Evolutionary conservation across 805 yeast genomes (phyloP).

Genomic region (Wickerhamiella allomyrinae): DNA sequence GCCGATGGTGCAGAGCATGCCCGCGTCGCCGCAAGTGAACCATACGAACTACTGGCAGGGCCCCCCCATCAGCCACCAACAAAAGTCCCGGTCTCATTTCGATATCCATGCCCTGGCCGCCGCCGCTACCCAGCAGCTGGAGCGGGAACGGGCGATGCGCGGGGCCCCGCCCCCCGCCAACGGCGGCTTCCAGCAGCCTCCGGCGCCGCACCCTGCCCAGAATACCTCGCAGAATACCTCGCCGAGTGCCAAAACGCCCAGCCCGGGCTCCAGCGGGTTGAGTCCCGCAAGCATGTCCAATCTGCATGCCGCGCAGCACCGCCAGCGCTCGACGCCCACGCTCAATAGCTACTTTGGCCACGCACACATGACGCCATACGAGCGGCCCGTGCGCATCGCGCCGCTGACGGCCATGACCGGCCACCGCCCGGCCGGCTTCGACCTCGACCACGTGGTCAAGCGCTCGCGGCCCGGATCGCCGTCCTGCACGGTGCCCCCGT

Average conservation of each 20-base stretch:
- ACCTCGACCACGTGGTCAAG: constrained; percentile 22
- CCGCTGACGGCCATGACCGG: constrained; percentile 19
- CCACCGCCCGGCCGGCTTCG: constrained; percentile 15
- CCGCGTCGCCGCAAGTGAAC: constrained; percentile 10
- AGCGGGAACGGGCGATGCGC: constrained; percentile 22
- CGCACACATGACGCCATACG: constrained; percentile 18
- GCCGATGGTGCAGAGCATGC: constrained; percentile 8
- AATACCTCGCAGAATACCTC: neutral
- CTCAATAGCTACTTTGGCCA: constrained; percentile 13
- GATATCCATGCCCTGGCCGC: constrained; percentile 32
- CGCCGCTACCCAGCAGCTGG: constrained; percentile 33
- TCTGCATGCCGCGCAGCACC: constrained; percentile 9
- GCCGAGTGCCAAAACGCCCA: neutral
- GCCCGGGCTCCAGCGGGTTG: no score
- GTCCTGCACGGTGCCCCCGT: constrained; percentile 29
- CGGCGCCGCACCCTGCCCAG: neutral
- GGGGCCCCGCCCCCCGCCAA: no score
- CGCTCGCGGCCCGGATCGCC: constrained; percentile 31
- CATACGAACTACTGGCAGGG: constrained; percentile 3
- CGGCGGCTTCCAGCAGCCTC: neutral
- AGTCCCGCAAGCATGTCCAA: no score
- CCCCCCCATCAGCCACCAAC: neutral
- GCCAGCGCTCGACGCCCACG: constrained; percentile 19
- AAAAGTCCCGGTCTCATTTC: constrained; percentile 15
- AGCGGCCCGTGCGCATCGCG: constrained; percentile 20